phyloP scores from a whole-genome alignment of 1,284 basidiomycete species.

The Rhodotorula sp. region DNA sequence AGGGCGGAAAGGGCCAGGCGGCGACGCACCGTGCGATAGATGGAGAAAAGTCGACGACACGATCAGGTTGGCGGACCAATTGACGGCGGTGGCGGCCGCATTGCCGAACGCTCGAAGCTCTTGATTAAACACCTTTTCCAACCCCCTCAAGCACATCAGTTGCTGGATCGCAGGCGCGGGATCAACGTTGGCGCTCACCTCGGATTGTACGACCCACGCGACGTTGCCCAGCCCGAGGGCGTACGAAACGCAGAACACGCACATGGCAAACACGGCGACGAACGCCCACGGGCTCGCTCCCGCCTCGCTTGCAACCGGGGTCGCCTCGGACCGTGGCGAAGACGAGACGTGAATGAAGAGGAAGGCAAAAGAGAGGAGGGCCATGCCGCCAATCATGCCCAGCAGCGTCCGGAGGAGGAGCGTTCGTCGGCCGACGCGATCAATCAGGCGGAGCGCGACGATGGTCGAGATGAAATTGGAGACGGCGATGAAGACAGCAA shows the following conservation, averaged over 20 bases:
- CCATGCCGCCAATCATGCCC: conserved; percentile 70
- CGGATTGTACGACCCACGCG: conserved; percentile 59
- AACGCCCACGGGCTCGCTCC: conserved; percentile 52
- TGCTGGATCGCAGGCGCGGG: neutral
- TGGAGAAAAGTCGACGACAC: conserved; percentile 32
- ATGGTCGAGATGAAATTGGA: conserved; percentile 57
- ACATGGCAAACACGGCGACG: conserved; percentile 66
- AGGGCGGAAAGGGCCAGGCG: neutral
- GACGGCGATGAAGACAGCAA: conserved; percentile 71
- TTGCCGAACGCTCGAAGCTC: conserved; percentile 31
- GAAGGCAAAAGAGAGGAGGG: conserved; percentile 70
- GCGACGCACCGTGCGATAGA: conserved; percentile 15
- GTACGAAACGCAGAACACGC: conserved; percentile 60
- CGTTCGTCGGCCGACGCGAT: conserved; percentile 68
- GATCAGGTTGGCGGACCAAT: conserved; percentile 34
- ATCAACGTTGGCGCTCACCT: conserved; percentile 8
- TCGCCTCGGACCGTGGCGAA: conserved; percentile 53
- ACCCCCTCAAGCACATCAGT: too few species aligned
- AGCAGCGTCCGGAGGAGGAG: conserved; percentile 78
- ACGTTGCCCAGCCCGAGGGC: conserved; percentile 69
- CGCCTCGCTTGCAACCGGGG: neutral
- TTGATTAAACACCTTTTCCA: conserved; percentile 18
- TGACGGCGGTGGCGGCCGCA: conserved; percentile 14
- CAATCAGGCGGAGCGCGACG: conserved; percentile 69
- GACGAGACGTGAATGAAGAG: conserved; percentile 61